Conservation (phyloP, 2,329 filamentous ascomycete genomes). For the Purpureocillium lavendulum region DNA sequence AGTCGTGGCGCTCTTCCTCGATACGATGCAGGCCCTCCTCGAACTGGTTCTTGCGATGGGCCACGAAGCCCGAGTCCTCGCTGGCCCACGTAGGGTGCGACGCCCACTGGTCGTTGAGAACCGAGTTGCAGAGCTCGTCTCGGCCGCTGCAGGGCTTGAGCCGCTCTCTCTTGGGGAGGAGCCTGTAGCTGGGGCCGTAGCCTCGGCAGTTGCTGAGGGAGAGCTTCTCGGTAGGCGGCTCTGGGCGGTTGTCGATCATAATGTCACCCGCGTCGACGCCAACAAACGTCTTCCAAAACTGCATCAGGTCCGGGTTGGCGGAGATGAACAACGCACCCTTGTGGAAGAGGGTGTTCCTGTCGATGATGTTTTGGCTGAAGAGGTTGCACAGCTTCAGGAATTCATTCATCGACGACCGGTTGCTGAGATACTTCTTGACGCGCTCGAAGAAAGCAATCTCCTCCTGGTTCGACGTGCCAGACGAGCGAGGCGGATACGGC, state of each 20-base stretch:
- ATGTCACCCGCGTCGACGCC: slow-evolving; percentile 70
- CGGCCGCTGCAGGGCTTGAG: slow-evolving; percentile 88
- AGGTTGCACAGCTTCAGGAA: slow-evolving; percentile 96
- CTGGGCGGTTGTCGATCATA: slow-evolving; percentile 68
- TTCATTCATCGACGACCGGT: slow-evolving; percentile 87
- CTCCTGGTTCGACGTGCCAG: slow-evolving; percentile 67
- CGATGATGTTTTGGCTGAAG: slow-evolving; percentile 87
- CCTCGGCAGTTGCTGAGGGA: slow-evolving; percentile 91
- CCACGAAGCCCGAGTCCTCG: slow-evolving; percentile 95
- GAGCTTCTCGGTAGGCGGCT: slow-evolving; percentile 70
- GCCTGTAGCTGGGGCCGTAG: slow-evolving; percentile 89
- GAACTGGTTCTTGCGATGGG: slow-evolving; percentile 91
- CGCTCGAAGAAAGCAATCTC: slow-evolving; percentile 93
- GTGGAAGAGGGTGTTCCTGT: slow-evolving; percentile 72
- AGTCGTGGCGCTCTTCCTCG: slow-evolving; percentile 96
- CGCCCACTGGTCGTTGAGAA: slow-evolving; percentile 96
- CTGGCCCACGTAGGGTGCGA: slow-evolving; percentile 98
- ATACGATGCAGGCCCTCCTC: slow-evolving; percentile 94
- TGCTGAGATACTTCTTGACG: slow-evolving; percentile 91
- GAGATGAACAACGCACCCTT: slow-evolving; percentile 82
- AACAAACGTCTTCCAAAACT: slow-evolving; percentile 80
- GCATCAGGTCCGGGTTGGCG: slow-evolving; percentile 79
- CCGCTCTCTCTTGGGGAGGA: slow-evolving; percentile 83
- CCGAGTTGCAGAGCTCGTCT: slow-evolving; percentile 86
- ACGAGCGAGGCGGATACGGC: slow-evolving; percentile 69